These are phyloP conservation scores for Metschnikowia matae DNA, from an alignment of 805 yeast species.

Conservation along the genomic window DNA sequence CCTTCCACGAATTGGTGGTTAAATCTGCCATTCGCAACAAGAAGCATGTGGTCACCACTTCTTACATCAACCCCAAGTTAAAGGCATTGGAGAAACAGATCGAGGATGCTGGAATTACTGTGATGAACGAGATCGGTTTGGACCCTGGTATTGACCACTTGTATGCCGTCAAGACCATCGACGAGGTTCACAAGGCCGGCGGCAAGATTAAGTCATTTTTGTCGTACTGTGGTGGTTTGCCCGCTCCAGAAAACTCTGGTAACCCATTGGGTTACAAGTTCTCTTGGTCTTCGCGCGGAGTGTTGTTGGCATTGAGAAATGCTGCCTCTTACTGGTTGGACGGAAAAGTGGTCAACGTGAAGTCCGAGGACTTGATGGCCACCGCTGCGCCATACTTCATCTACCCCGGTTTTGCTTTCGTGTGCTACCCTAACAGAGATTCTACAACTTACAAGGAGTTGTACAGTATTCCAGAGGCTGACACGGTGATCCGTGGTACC, in stretches of 20 bases:
- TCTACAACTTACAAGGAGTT: constrained; percentile 90
- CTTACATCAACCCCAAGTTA: constrained; percentile 93
- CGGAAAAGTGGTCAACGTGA: constrained; percentile 74
- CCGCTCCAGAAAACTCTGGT: constrained; percentile 96
- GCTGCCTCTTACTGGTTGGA: constrained; percentile 84
- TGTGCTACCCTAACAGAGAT: constrained; percentile 97
- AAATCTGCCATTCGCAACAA: constrained; percentile 87
- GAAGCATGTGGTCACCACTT: constrained; percentile 86
- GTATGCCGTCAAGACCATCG: constrained; percentile 97
- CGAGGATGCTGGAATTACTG: constrained; percentile 92
- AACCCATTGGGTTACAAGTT: constrained; percentile 98
- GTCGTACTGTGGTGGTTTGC: constrained; percentile 98
- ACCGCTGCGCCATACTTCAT: constrained; percentile 92
- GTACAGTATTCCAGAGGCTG: constrained; percentile 94
- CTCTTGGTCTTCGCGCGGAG: constrained; percentile 99
- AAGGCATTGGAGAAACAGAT: constrained; percentile 81
- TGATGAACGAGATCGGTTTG: constrained; percentile 97
- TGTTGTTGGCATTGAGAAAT: constrained; percentile 90
- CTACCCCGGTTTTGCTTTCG: constrained; percentile 93
- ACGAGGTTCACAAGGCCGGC: constrained; percentile 85
- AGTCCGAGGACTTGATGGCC: constrained; percentile 90
- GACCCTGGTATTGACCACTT: constrained; percentile 99
- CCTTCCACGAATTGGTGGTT: constrained; percentile 88
- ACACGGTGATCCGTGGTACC: constrained; percentile 95
- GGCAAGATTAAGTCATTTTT: constrained; percentile 93